These are phyloP conservation scores for Heimioporus sp. DNA, from an alignment of 768 basidiomycete genomes.

Conservation along the genomic window DNA sequence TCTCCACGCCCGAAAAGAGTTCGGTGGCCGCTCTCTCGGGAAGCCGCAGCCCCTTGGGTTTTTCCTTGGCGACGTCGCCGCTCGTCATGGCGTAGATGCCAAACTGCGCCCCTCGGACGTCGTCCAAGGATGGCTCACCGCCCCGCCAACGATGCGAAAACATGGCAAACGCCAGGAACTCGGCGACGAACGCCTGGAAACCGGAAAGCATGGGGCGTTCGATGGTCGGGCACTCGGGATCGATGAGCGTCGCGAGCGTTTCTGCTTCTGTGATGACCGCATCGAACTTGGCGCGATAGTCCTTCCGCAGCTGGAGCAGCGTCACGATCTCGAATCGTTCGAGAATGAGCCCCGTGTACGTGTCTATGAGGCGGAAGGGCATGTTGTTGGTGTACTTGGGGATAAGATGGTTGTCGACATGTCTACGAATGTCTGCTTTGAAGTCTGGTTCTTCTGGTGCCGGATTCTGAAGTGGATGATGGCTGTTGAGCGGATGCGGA, in stretches of 20 bases:
- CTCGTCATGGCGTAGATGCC: slow-evolving; percentile 20
- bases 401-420: slow-evolving; percentile 15
- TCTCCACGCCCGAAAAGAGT: slow-evolving; percentile 5
- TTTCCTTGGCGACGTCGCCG: background rate
- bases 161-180: slow-evolving; percentile 26
- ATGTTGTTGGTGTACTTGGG: slow-evolving; percentile 12
- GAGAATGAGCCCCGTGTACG: slow-evolving; percentile 24
- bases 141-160: slow-evolving; percentile 27
- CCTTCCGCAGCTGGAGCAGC: slow-evolving; percentile 14
- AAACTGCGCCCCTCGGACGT: slow-evolving; percentile 8
- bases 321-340: slow-evolving; percentile 13
- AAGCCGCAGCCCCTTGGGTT: background rate
- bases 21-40: background rate
- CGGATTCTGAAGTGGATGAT: background rate
- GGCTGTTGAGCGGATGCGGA: too few species aligned
- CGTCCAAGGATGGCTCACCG: slow-evolving; percentile 14
- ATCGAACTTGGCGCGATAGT: slow-evolving; percentile 6
- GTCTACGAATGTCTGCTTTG: slow-evolving; percentile 8
- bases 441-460: slow-evolving; percentile 7
- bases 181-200: slow-evolving; percentile 12
- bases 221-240: background rate
- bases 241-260: background rate
- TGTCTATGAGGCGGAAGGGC: slow-evolving; percentile 25
- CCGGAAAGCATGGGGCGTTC: background rate
- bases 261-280: slow-evolving; percentile 4